A percentile compares a stretch with the other conserved stretches of the same genome.
These are phyloP conservation scores for Monosporascus sp. DNA, from an alignment of 2,329 filamentous ascomycete genomes.

Conservation along the genomic window DNA sequence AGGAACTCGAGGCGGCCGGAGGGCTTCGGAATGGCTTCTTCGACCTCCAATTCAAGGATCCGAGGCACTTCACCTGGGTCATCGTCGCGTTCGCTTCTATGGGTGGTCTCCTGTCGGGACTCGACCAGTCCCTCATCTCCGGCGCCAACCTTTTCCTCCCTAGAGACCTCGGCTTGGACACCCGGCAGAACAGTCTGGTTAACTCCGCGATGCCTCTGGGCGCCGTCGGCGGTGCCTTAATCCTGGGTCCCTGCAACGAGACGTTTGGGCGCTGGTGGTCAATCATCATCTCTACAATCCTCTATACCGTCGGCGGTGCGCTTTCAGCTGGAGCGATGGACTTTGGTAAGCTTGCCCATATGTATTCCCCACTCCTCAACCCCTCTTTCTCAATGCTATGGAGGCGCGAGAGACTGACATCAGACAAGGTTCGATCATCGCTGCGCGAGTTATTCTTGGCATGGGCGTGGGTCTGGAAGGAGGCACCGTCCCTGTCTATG, in stretches of 20 bases:
- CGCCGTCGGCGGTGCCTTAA: constrained; percentile 63
- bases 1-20: constrained; percentile 28
- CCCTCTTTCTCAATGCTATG: too few relatives aligned
- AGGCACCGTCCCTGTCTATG: constrained; percentile 69
- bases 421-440: constrained; percentile 56
- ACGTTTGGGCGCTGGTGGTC: constrained; percentile 61
- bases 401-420: background rate
- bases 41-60: constrained; percentile 55
- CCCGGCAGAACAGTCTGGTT: constrained; percentile 57
- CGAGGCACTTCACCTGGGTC: constrained; percentile 61
- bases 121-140: constrained; percentile 69
- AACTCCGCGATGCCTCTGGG: constrained; percentile 68
- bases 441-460: constrained; percentile 63
- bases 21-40: constrained; percentile 36
- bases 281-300: constrained; percentile 62
- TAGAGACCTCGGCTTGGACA: constrained; percentile 47
- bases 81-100: constrained; percentile 69
- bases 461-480: constrained; percentile 68
- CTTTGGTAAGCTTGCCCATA: constrained; percentile 40
- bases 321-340: constrained; percentile 63
- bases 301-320: constrained; percentile 66
- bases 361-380: too few relatives aligned
- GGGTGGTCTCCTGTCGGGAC: constrained; percentile 66
- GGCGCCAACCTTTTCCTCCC: constrained; percentile 66
- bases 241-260: constrained; percentile 64